Percentiles rank a stretch among this genome's conserved stretches.
phyloP scores from a whole-genome alignment of 2,329 filamentous ascomycete genomes.

The Stemphylium lycopersici region DNA sequence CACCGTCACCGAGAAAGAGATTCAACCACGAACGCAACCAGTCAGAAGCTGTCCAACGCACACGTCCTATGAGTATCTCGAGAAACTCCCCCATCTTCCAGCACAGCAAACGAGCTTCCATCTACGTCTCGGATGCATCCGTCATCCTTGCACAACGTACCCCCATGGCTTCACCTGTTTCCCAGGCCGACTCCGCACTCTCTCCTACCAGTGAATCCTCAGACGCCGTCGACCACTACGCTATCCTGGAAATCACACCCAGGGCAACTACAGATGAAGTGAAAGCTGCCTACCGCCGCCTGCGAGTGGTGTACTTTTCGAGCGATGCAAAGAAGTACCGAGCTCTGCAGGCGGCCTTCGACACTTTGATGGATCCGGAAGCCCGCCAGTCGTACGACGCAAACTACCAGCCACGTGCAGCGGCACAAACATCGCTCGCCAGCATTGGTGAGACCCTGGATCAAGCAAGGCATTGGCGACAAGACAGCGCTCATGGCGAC shows the following conservation, averaged over 20 bases:
- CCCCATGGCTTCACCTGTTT: conserved; percentile 26
- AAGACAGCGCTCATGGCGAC: conserved; percentile 30
- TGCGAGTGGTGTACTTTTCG: conserved; percentile 39
- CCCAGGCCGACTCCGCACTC: conserved; percentile 18
- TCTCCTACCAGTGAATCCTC: conserved; percentile 22
- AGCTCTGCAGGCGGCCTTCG: conserved; percentile 38
- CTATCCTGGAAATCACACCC: conserved; percentile 30
- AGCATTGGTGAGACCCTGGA: conserved; percentile 22
- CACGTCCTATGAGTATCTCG: conserved; percentile 27
- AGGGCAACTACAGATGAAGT: conserved; percentile 40
- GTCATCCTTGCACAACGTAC: conserved; percentile 28
- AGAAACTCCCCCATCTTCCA: conserved; percentile 17
- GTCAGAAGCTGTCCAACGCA: conserved; percentile 29
- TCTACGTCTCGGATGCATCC: conserved; percentile 36
- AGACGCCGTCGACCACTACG: conserved; percentile 41
- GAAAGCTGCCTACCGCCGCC: conserved; percentile 33
- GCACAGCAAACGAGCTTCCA: conserved; percentile 31
- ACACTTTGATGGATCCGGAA: conserved; percentile 37
- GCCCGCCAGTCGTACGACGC: conserved; percentile 37
- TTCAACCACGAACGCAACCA: conserved; percentile 30
- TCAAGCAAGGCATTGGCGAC: conserved; percentile 28
- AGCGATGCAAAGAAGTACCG: conserved; percentile 38
- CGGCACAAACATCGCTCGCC: conserved; percentile 10
- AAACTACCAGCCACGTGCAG: conserved; percentile 19
- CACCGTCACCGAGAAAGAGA: conserved; percentile 16